Base-by-base conservation (phyloP, 768 basidiomycete genomes). In the Amanita pseudoporphyria region DNA sequence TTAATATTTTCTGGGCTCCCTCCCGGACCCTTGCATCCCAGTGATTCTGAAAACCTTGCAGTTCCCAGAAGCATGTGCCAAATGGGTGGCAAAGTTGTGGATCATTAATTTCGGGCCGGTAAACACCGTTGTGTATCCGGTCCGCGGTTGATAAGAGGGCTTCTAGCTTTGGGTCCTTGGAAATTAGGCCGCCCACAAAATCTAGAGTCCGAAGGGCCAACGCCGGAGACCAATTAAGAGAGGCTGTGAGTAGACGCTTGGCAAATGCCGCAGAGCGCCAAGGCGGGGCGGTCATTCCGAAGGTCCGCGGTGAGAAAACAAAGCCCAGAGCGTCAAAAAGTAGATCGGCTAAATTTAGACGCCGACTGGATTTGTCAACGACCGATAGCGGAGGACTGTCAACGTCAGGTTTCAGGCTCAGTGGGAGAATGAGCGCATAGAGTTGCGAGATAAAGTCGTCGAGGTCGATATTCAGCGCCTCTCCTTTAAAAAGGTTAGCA, bases 381-480 rank as follows among this genome's bases (percentile, higher is more conserved):
- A 21, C 45, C 46, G 37, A 43, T 45, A 49, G 24, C 51, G 65
- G 60, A 18, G 74, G 69, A 16, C 71, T 68, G 50, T 92, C 88
- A 53, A 89, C 69, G 53, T 80, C 77, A 7, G 77, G 71, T 57
- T 77, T 69, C 52, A 87, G 65, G 47, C 82, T 80, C 56, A 95
- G 70, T 3, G 86, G 79, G 9, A 84, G 73, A 56, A 99, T 79
- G 55, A 93, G 75, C 18, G 79, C 71, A 70, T 95, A 98, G 7
- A 99, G 76, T 21, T 79, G 77, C 45, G 82, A 77, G 63, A 90
- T 76, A 62, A 98, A 97, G 58, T 93, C 95, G 59, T 71, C 75
- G 48, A 97, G 76, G 72, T 98, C 96, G 61, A 99, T 89, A 59
- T 92, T 93, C 57, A 99, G 75, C n/a, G 95, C 90, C 69, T 99